Percentiles rank a stretch among this genome's conserved stretches.
phyloP scores from a whole-genome alignment of 768 basidiomycete species.

The Chalciporus pseudorubinellus region DNA sequence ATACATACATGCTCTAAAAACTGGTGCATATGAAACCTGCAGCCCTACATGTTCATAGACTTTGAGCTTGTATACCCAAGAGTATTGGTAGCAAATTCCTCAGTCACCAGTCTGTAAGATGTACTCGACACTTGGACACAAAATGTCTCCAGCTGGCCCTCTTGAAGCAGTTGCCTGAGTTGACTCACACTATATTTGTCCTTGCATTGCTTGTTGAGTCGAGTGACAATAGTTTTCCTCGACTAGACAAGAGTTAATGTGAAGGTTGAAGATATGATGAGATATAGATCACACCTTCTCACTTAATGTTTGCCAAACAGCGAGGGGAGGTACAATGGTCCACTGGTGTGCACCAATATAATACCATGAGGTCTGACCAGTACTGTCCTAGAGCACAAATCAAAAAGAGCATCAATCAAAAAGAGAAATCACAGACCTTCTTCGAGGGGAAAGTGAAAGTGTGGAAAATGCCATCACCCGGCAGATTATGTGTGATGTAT shows the following conservation, averaged over 20 bases:
- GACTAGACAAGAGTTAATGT: slow-evolving; percentile 15
- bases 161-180: slow-evolving; percentile 38
- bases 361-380: slow-evolving; percentile 36
- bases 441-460: slow-evolving; percentile 49
- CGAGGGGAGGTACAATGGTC: slow-evolving; percentile 29
- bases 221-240: slow-evolving; percentile 35
- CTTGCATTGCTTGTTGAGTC: slow-evolving; percentile 37
- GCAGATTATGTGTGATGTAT: slow-evolving; percentile 33
- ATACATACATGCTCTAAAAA: neutral
- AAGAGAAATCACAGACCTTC: slow-evolving; percentile 32
- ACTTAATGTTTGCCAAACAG: slow-evolving; percentile 41
- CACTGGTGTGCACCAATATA: slow-evolving; percentile 53
- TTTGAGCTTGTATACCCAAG: slow-evolving; percentile 16
- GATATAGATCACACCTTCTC: slow-evolving; percentile 30
- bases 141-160: slow-evolving; percentile 44
- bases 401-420: slow-evolving; percentile 5
- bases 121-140: slow-evolving; percentile 38
- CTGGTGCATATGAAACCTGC: neutral
- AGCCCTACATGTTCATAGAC: neutral
- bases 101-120: slow-evolving; percentile 17
- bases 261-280: neutral
- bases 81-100: slow-evolving; percentile 21
- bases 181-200: slow-evolving; percentile 31
- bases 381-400: slow-evolving; percentile 28
- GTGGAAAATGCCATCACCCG: slow-evolving; percentile 37